A percentile compares a stretch with the other conserved stretches of the same genome.
Evolutionary conservation across 306 rosid genomes (phyloP).

Genomic region (Mimosa pudica): DNA sequence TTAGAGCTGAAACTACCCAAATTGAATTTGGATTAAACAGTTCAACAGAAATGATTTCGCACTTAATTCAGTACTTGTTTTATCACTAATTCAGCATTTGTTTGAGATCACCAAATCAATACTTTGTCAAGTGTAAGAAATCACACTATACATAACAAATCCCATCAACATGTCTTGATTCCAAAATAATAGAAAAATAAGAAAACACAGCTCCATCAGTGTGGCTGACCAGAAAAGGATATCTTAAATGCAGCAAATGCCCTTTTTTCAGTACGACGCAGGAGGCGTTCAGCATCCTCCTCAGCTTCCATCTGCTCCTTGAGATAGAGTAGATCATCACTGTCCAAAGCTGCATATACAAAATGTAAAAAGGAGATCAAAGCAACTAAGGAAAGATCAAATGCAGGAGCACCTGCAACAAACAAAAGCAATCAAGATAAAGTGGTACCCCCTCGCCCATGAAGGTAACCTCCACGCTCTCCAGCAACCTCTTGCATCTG

Average conservation of each 20-base stretch:
- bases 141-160: neutral
- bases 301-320: conserved; percentile 99
- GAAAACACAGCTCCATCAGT: neutral
- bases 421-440: conserved; percentile 30
- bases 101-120: neutral
- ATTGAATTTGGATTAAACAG: conserved; percentile 20
- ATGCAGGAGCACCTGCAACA: neutral
- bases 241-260: conserved; percentile 99
- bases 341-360: conserved; percentile 92
- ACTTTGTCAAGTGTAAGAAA: neutral
- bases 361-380: conserved; percentile 47
- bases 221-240: conserved; percentile 56
- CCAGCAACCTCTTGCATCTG: conserved; percentile 99
- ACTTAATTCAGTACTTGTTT: neutral
- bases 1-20: neutral
- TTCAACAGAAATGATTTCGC: neutral
- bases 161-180: neutral
- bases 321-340: conserved; percentile 96
- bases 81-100: neutral
- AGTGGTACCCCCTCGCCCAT: conserved; percentile 94
- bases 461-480: conserved; percentile 99
- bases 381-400: conserved; percentile 38
- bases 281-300: conserved; percentile 99
- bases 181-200: neutral
- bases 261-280: conserved; percentile 93